A percentile compares a stretch with the other conserved stretches of the same genome.
Evolutionary conservation across 2,329 filamentous ascomycete species (phyloP).

Genomic region (Ceratocystis destructans): DNA sequence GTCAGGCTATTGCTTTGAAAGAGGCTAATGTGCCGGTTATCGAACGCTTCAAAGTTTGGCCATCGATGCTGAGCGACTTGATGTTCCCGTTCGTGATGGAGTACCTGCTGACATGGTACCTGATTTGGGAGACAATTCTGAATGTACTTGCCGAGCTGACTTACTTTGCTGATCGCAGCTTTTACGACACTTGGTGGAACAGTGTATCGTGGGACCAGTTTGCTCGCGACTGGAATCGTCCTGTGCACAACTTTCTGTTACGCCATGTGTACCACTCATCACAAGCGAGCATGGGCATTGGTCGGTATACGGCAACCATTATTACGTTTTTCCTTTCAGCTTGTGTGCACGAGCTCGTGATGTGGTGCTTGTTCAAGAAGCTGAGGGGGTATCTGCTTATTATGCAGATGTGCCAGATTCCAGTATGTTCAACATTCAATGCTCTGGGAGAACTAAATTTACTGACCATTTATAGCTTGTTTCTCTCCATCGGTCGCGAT

Average conservation of each 20-base stretch:
- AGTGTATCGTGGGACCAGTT: slow-evolving; percentile 60
- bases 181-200: slow-evolving; percentile 55
- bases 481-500: slow-evolving; percentile 49
- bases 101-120: slow-evolving; percentile 64
- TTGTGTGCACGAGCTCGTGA: slow-evolving; percentile 60
- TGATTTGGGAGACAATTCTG: slow-evolving; percentile 65
- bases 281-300: slow-evolving; percentile 58
- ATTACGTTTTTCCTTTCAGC: slow-evolving; percentile 63
- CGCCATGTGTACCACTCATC: slow-evolving; percentile 68
- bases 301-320: slow-evolving; percentile 56
- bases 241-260: slow-evolving; percentile 64
- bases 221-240: slow-evolving; percentile 64
- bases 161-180: slow-evolving; percentile 61
- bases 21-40: slow-evolving; percentile 47
- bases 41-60: slow-evolving; percentile 52
- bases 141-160: slow-evolving; percentile 68
- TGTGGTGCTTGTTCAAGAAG: slow-evolving; percentile 71
- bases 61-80: slow-evolving; percentile 61
- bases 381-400: slow-evolving; percentile 58
- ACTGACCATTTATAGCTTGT: slow-evolving; percentile 36
- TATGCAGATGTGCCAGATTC: slow-evolving; percentile 62
- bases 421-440: slow-evolving; percentile 29
- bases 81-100: slow-evolving; percentile 70
- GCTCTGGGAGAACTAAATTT: not conserved
- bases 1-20: slow-evolving; percentile 52